A percentile compares a stretch with the other conserved stretches of the same genome.
Conservation (phyloP, 176 grass and related monocot species). For the Paspalum vaginatum region DNA sequence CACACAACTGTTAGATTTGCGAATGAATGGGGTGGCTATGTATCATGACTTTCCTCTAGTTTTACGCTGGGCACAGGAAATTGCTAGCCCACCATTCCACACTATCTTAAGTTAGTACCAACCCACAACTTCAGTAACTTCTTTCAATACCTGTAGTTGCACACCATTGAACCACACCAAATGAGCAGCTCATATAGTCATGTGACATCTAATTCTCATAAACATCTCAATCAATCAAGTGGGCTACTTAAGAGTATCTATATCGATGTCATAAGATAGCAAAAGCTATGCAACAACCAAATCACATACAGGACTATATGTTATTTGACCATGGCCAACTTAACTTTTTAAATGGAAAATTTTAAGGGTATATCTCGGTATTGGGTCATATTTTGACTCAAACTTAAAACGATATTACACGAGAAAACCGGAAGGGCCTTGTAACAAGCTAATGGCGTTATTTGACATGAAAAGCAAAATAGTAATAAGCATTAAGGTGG, state of each 20-base stretch:
- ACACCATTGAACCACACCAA: neutral
- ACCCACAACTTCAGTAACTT: constrained; percentile 1
- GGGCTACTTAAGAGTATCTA: neutral
- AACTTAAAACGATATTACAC: constrained; percentile 2
- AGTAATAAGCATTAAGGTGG: constrained; percentile 10
- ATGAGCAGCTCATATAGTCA: neutral
- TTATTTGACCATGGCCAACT: neutral
- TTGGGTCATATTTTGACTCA: neutral
- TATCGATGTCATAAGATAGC: neutral
- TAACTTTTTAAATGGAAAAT: neutral
- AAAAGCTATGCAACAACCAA: neutral
- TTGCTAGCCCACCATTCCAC: no score
- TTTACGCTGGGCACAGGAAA: neutral
- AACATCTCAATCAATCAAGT: constrained; percentile 7
- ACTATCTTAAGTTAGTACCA: neutral
- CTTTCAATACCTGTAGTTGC: neutral
- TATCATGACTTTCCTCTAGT: neutral
- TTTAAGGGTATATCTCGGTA: neutral
- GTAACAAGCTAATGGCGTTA: constrained; percentile 15
- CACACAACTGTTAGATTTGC: neutral
- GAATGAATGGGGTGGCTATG: neutral
- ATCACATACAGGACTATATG: neutral
- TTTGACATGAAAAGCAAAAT: constrained; percentile 10
- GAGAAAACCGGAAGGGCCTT: neutral
- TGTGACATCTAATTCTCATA: neutral